phyloP scores from a whole-genome alignment of 2,329 filamentous ascomycete genomes.

The Colletotrichum lentis region DNA sequence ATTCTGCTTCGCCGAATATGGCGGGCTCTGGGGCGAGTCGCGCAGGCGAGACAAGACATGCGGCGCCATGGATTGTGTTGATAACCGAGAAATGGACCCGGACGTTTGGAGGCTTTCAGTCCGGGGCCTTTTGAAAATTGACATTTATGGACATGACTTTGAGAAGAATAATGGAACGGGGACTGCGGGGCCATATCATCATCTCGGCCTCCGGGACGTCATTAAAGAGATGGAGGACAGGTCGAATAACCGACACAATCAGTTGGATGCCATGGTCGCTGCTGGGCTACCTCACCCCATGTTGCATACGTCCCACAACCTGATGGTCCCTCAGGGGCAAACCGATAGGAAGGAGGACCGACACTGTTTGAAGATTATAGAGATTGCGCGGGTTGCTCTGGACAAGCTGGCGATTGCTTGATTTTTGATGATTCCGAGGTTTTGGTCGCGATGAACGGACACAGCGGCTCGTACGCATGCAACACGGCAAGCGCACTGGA shows the following conservation, averaged over 20 bases:
- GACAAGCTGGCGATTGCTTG: conserved; percentile 64
- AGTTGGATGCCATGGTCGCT: conserved; percentile 57
- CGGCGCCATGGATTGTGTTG: conserved; percentile 45
- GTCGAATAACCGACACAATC: conserved; percentile 57
- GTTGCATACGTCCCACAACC: conserved; percentile 40
- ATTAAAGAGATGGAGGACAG: conserved; percentile 62
- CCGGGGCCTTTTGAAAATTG: conserved; percentile 62
- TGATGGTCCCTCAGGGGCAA: conserved; percentile 47
- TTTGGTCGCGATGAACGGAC: background rate
- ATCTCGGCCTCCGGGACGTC: conserved; percentile 64
- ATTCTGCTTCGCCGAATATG: conserved; percentile 58
- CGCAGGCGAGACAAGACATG: conserved; percentile 42
- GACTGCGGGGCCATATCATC: conserved; percentile 36
- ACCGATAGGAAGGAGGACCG: conserved; percentile 48
- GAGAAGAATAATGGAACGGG: conserved; percentile 35
- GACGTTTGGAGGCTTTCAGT: conserved; percentile 63
- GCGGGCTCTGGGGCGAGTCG: conserved; percentile 57
- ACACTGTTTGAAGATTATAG: conserved; percentile 61
- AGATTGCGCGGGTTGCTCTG: conserved; percentile 62
- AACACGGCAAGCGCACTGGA: background rate
- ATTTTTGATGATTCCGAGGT: conserved; percentile 22
- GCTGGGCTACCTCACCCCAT: conserved; percentile 49
- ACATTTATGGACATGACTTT: conserved; percentile 62
- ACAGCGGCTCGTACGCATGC: background rate
- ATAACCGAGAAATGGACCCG: conserved; percentile 59